A percentile compares a stretch with the other conserved stretches of the same genome.
These are phyloP conservation scores for Aspergillus saccharolyticus DNA, from an alignment of 495 filamentous ascomycete species.

Conservation along the genomic window DNA sequence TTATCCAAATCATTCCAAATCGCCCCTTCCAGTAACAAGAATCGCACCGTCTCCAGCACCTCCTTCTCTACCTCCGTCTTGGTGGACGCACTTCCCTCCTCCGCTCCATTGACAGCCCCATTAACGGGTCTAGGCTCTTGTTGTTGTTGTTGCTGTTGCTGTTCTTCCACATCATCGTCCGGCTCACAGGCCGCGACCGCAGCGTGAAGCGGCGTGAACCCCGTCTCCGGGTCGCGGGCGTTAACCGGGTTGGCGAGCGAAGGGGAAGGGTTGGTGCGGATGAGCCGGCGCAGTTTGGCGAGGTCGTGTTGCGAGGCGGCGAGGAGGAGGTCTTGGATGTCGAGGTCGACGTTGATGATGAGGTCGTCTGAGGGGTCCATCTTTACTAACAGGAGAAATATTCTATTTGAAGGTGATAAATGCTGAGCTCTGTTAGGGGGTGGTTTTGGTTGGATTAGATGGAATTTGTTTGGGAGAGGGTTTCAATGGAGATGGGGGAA, in stretches of 20 bases:
- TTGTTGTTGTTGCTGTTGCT: slow-evolving; percentile 12
- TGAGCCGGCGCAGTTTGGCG: slow-evolving; percentile 62
- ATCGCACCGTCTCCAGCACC: slow-evolving; percentile 60
- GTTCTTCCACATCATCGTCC: slow-evolving; percentile 27
- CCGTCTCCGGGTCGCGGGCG: slow-evolving; percentile 77
- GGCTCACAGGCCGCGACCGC: slow-evolving; percentile 80
- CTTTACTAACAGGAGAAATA: no score
- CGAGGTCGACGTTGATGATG: slow-evolving; percentile 39
- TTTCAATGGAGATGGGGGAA: not conserved
- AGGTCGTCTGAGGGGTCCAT: slow-evolving; percentile 21
- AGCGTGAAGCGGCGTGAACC: slow-evolving; percentile 82
- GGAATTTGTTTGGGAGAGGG: no score
- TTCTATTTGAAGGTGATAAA: no score
- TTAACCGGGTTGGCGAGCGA: slow-evolving; percentile 54
- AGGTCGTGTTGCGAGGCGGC: slow-evolving; percentile 81
- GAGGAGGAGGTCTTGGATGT: slow-evolving; percentile 60
- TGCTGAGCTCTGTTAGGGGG: not conserved
- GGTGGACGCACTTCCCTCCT: not conserved
- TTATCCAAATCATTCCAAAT: slow-evolving; percentile 96
- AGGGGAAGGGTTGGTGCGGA: slow-evolving; percentile 49
- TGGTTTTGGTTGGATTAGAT: not conserved
- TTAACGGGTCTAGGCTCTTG: slow-evolving; percentile 21
- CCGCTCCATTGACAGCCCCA: slow-evolving; percentile 11
- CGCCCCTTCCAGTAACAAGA: slow-evolving; percentile 79
- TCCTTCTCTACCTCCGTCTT: slow-evolving; percentile 28